Evolutionary conservation across 371 early-diverging fungal species (phyloP).

Genomic region (Mortierella sp.): DNA sequence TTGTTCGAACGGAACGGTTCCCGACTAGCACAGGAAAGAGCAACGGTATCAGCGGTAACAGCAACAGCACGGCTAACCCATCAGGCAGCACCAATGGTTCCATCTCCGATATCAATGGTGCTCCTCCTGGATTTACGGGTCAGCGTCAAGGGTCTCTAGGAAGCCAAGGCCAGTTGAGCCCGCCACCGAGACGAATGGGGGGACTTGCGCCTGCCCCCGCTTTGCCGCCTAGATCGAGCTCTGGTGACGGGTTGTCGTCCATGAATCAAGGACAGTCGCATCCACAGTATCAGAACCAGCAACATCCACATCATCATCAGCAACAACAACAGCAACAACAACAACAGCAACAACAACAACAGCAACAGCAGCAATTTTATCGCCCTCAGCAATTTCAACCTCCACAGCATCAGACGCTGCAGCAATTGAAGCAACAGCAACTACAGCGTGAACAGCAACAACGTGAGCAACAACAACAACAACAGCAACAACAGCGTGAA

Average conservation of each 20-base stretch:
- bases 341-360: slow-evolving; percentile 23
- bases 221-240: slow-evolving; percentile 33
- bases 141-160: slow-evolving; percentile 30
- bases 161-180: slow-evolving; percentile 8
- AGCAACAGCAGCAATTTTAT: slow-evolving; percentile 20
- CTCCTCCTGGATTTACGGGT: slow-evolving; percentile 22
- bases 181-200: slow-evolving; percentile 23
- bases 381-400: slow-evolving; percentile 10
- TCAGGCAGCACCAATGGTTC: not conserved
- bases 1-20: slow-evolving; percentile 1
- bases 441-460: not conserved
- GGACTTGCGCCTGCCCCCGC: slow-evolving; percentile 6
- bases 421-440: not conserved
- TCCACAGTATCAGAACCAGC: slow-evolving; percentile 19
- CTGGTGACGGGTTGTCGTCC: slow-evolving; percentile 36
- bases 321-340: slow-evolving; percentile 19
- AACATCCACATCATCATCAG: slow-evolving; percentile 18
- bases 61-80: not conserved
- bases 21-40: too few species aligned
- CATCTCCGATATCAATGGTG: not conserved
- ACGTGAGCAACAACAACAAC: not conserved
- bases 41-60: not conserved
- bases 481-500: not conserved
- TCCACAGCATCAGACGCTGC: not conserved
- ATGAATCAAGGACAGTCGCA: slow-evolving; percentile 17